A percentile compares a stretch with the other conserved stretches of the same genome.
phyloP scores from a whole-genome alignment of 192 early-diverging fungal species.

The Podila horticola region DNA sequence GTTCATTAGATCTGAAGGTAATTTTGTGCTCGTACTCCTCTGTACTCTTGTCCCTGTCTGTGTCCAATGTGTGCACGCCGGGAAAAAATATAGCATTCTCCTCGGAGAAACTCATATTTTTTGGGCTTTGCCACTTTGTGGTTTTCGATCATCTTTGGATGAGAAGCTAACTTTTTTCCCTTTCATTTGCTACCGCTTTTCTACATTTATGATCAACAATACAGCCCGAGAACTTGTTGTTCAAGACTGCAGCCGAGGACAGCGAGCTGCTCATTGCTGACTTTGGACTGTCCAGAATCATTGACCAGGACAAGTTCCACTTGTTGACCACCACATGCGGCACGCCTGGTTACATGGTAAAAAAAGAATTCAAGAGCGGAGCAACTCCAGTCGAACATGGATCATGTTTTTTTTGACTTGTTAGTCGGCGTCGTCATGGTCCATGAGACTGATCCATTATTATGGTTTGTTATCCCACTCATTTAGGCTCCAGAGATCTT shows the following conservation, averaged over 20 bases:
- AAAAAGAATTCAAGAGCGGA: background rate
- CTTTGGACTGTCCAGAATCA: conserved; percentile 80
- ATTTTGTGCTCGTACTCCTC: background rate
- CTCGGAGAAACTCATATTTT: conserved; percentile 3
- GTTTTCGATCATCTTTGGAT: background rate
- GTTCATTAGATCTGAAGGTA: conserved; percentile 51
- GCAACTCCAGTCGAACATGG: too few relatives aligned
- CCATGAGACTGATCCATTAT: background rate
- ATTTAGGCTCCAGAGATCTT: conserved; percentile 68
- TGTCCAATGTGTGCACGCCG: background rate
- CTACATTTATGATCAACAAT: conserved; percentile 22
- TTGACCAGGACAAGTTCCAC: conserved; percentile 67
- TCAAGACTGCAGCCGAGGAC: conserved; percentile 66
- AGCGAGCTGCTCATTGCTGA: conserved; percentile 81
- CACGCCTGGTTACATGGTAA: conserved; percentile 85
- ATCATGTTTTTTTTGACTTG: background rate
- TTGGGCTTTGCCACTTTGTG: background rate
- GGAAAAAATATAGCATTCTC: background rate
- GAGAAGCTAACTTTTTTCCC: background rate
- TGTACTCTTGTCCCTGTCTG: background rate
- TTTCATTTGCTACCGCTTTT: conserved; percentile 51
- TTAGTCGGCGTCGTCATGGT: background rate
- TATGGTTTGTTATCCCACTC: background rate
- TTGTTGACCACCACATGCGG: conserved; percentile 77
- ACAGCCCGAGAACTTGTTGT: conserved; percentile 85